phyloP scores from a whole-genome alignment of 2,329 filamentous ascomycete genomes.

The Hortaea sp. region DNA sequence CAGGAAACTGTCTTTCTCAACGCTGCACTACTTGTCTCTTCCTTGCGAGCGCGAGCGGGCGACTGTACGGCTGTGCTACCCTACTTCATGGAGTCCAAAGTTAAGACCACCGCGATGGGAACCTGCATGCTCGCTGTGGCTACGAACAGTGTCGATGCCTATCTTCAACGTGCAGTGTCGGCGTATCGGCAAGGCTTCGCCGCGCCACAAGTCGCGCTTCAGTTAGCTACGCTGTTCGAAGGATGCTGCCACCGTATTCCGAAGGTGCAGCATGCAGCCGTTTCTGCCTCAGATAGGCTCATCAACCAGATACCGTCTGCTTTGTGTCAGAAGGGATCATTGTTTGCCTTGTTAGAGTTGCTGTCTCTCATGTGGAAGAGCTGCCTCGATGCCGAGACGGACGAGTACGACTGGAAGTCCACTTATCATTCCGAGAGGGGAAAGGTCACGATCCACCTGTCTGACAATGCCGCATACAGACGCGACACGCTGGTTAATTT shows the following conservation, averaged over 20 bases:
- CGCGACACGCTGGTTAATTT: conserved; percentile 69
- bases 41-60: conserved; percentile 71
- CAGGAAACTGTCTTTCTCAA: conserved; percentile 88
- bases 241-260: conserved; percentile 89
- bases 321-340: conserved; percentile 76
- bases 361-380: conserved; percentile 91
- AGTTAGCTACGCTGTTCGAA: conserved; percentile 76
- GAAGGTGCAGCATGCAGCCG: conserved; percentile 80
- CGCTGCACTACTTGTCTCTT: conserved; percentile 81
- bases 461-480: conserved; percentile 80
- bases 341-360: conserved; percentile 88
- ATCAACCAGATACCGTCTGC: conserved; percentile 77
- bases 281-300: conserved; percentile 73
- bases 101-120: conserved; percentile 50
- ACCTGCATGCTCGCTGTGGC: conserved; percentile 54
- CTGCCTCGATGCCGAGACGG: conserved; percentile 87
- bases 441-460: conserved; percentile 76
- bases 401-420: conserved; percentile 81
- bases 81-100: conserved; percentile 91
- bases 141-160: conserved; percentile 64
- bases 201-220: conserved; percentile 80
- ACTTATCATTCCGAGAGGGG: conserved; percentile 68
- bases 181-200: conserved; percentile 69
- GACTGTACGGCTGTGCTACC: conserved; percentile 82
- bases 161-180: conserved; percentile 63